These are phyloP conservation scores for Hylodesmum podocarpum DNA, from an alignment of 306 rosid genomes.

Conservation along the genomic window DNA sequence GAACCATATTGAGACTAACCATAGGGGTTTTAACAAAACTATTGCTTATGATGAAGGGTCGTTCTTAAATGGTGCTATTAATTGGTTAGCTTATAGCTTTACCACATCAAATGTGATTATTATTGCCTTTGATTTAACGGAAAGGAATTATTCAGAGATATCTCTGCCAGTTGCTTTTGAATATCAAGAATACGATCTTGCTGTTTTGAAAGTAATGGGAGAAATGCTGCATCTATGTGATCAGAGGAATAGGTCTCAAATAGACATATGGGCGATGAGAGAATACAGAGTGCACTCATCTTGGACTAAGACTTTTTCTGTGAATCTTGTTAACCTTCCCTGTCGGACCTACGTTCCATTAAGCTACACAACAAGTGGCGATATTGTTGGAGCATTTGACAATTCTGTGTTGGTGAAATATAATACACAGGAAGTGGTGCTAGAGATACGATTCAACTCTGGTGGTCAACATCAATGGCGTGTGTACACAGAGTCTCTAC, in stretches of 20 bases:
- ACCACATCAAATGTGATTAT: neutral
- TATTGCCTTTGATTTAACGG: neutral
- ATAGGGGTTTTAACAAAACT: neutral
- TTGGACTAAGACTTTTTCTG: slow-evolving; percentile 18
- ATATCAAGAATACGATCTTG: neutral
- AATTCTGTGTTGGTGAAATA: neutral
- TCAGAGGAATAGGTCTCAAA: neutral
- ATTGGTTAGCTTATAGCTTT: neutral
- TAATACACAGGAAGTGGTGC: neutral
- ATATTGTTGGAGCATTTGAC: neutral
- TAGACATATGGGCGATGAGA: slow-evolving; percentile 27
- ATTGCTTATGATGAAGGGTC: neutral
- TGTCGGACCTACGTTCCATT: neutral
- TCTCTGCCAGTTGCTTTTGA: neutral
- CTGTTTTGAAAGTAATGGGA: neutral
- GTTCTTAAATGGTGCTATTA: neutral
- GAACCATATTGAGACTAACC: neutral
- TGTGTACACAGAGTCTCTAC: slow-evolving; percentile 29
- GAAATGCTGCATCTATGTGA: neutral
- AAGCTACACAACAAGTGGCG: neutral
- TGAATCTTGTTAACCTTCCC: neutral
- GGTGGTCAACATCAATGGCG: neutral
- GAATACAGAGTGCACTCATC: slow-evolving; percentile 17
- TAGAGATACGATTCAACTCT: neutral
- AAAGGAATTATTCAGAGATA: neutral